Conservation (phyloP, 2,329 filamentous ascomycete genomes). For the Colletotrichum limetticola region DNA sequence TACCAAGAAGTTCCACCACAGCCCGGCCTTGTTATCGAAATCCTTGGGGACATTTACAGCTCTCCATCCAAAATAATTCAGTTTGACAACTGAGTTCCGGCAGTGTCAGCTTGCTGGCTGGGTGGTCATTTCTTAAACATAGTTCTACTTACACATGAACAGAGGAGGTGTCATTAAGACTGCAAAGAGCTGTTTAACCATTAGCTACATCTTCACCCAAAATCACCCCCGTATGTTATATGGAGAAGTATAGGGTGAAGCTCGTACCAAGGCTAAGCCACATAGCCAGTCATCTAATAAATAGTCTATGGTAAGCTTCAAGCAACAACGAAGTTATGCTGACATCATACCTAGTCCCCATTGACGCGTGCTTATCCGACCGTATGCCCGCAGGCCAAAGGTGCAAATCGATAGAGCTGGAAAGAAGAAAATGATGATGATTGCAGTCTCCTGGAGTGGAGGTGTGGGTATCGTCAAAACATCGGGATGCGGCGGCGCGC, state of each 20-base stretch:
- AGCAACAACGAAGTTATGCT: background rate
- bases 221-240: background rate
- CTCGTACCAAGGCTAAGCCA: slow-evolving; percentile 38
- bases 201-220: background rate
- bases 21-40: slow-evolving; percentile 35
- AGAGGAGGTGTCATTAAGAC: slow-evolving; percentile 37
- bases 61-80: slow-evolving; percentile 44
- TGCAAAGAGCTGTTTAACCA: slow-evolving; percentile 11
- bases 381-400: slow-evolving; percentile 37
- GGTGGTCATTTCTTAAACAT: background rate
- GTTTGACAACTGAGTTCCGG: slow-evolving; percentile 38
- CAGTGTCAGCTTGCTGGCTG: background rate
- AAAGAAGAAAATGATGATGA: slow-evolving; percentile 46
- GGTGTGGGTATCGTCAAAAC: slow-evolving; percentile 44
- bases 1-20: slow-evolving; percentile 45
- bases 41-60: slow-evolving; percentile 1
- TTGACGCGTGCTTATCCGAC: slow-evolving; percentile 40
- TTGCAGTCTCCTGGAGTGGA: slow-evolving; percentile 42
- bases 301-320: background rate
- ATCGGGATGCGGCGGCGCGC: slow-evolving; percentile 35
- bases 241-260: background rate
- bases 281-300: slow-evolving; percentile 40
- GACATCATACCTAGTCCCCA: slow-evolving; percentile 40
- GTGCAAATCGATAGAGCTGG: slow-evolving; percentile 43
- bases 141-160: slow-evolving; percentile 40